Evolutionary conservation across 805 yeast species (phyloP).

Genomic region (Blastobotrys mokoenaii): DNA sequence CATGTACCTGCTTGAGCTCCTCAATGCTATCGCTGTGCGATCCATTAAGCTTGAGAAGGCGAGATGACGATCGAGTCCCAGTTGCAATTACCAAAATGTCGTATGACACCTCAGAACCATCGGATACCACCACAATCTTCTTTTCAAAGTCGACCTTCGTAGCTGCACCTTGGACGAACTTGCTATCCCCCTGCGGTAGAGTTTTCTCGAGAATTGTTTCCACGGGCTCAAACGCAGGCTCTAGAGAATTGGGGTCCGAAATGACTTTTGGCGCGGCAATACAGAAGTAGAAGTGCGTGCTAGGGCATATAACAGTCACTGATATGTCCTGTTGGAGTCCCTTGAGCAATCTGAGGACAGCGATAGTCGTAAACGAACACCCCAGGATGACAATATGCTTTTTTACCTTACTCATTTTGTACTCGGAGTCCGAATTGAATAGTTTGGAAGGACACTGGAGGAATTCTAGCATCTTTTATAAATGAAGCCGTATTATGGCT

Average conservation of each 20-base stretch:
- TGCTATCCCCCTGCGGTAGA: constrained; percentile 1
- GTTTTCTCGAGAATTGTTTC: background rate
- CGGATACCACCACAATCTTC: constrained; percentile 7
- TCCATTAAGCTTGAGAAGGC: constrained; percentile 12
- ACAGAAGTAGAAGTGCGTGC: constrained; percentile 8
- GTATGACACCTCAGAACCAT: constrained; percentile 4
- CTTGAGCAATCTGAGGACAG: background rate
- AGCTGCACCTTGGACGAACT: constrained; percentile 11
- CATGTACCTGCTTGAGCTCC: constrained; percentile 4
- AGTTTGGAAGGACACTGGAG: too few relatives aligned
- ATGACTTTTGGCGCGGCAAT: constrained; percentile 14
- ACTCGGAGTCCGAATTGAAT: too few relatives aligned
- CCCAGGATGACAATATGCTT: constrained; percentile 4
- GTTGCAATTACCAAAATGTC: constrained; percentile 17
- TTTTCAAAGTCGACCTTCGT: constrained; percentile 10
- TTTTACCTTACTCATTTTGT: too few relatives aligned
- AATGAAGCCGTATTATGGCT: too few relatives aligned
- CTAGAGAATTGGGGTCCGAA: constrained; percentile 9
- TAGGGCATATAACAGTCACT: constrained; percentile 13
- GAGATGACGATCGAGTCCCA: constrained; percentile 11
- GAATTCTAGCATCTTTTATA: too few relatives aligned
- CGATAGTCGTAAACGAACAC: constrained; percentile 2
- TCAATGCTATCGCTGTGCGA: constrained; percentile 6
- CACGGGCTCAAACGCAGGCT: background rate
- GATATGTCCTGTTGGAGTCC: background rate